These are phyloP conservation scores for Fraxinus excelsior DNA, from an alignment of 257 asterid genomes.

Conservation along the genomic window DNA sequence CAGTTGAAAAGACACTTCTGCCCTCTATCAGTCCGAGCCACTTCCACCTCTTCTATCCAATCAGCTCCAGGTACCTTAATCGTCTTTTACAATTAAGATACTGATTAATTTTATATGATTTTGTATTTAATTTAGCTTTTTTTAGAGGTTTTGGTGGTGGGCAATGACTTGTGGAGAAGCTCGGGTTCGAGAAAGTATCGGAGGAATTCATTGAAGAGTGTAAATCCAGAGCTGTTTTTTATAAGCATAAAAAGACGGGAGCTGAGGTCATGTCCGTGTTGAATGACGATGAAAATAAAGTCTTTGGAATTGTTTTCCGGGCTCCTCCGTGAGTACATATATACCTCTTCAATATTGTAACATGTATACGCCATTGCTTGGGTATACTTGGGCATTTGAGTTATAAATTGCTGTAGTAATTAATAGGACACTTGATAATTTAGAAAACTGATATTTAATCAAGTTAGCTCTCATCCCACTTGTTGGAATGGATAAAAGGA, in stretches of 20 bases:
- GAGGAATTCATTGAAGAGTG: slow-evolving; percentile 95
- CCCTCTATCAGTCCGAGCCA: slow-evolving; percentile 54
- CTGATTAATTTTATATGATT: not conserved
- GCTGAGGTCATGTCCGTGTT: slow-evolving; percentile 93
- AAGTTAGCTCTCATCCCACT: too few relatives aligned
- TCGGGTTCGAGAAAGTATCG: slow-evolving; percentile 84
- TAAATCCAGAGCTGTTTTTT: slow-evolving; percentile 80
- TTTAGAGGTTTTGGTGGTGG: slow-evolving; percentile 64
- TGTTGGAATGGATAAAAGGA: too few relatives aligned
- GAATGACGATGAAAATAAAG: slow-evolving; percentile 95
- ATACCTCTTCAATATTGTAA: not conserved
- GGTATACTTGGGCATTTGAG: not conserved
- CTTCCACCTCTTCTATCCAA: slow-evolving; percentile 71
- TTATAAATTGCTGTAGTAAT: not conserved
- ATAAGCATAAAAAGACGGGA: slow-evolving; percentile 94
- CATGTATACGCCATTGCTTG: not conserved
- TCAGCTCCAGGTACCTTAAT: slow-evolving; percentile 40
- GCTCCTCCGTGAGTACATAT: slow-evolving; percentile 81
- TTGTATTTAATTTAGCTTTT: not conserved
- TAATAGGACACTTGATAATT: not conserved
- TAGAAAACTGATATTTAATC: not conserved
- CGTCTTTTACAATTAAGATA: not conserved
- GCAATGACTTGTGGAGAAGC: slow-evolving; percentile 78
- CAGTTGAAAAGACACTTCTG: slow-evolving; percentile 44
- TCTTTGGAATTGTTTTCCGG: slow-evolving; percentile 86